Base-by-base conservation (phyloP, 768 basidiomycete genomes). In the Aureoboletus auriporus region DNA sequence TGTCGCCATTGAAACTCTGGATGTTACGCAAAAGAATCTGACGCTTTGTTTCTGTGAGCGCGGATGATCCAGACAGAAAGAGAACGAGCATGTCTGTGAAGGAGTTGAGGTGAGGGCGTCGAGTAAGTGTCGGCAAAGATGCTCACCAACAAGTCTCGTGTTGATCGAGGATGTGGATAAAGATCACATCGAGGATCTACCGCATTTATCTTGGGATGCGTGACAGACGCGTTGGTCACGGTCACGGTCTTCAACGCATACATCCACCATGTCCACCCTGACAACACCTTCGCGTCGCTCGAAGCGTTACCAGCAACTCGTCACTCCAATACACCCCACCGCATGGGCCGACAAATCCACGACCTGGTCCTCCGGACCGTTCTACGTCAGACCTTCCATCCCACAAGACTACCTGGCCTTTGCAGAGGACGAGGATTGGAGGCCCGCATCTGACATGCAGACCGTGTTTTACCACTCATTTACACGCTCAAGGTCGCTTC, bases 51-150 rank as follows among this genome's bases (percentile, higher is more conserved):
- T 68, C 65, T 1, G 93, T 87, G 49, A 93, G 69, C 11, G 81
- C 78, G 3, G 93, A 94, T 16, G 83, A 77, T 35, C 94, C 94
- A 26, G 72, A 69, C 9, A 95, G 75, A 44, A 90, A 69, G 9
- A 95, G 75, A 44, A 90, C 71, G 28, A 96, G 75, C 93, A 96
- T 95, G 39, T 46, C 49, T 56, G 44, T 17, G 12, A 48, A 43
- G 17, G 9, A 42, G 23, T 13, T 61, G 37, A 28, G 43, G 38
- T 12, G 11, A 27, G 8, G 23, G 12, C 2, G 13, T 16, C 14
- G 29, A 44, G 9, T 10, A 13, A 39, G 4, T 23, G n/a, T 40
- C 23, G 28, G 16, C n/a, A 14, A 36, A 12, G 38, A 26, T 9
- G 29, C 54, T 60, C 37, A 61, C 59, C 39, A 8, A 44, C 9